Evolutionary conservation across 2,329 filamentous ascomycete species (phyloP).

Genomic region (Aspergillus luchuensis): DNA sequence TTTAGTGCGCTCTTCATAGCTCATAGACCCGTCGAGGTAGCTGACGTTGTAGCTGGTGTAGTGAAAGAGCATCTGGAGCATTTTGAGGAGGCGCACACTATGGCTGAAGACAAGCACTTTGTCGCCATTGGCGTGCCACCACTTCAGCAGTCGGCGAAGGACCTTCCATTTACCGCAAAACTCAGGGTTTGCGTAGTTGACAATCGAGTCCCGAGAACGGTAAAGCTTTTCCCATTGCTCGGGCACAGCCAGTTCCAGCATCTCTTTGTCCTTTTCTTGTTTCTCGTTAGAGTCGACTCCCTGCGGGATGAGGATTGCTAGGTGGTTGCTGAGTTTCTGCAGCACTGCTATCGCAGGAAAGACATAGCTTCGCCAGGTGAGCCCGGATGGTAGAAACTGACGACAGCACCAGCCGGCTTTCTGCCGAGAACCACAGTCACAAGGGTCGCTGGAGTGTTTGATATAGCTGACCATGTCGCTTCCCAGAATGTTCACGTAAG

Average conservation of each 20-base stretch:
- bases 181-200: constrained; percentile 79
- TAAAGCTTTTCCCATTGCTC: constrained; percentile 74
- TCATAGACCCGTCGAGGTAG: constrained; percentile 84
- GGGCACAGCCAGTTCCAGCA: constrained; percentile 73
- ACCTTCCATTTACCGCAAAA: constrained; percentile 98
- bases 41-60: constrained; percentile 88
- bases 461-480: constrained; percentile 71
- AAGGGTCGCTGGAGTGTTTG: constrained; percentile 66
- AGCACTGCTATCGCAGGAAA: constrained; percentile 82
- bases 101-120: constrained; percentile 97
- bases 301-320: constrained; percentile 80
- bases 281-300: constrained; percentile 67
- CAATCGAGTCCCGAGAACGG: constrained; percentile 72
- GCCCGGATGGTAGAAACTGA: constrained; percentile 60
- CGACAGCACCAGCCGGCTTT: constrained; percentile 83
- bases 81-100: constrained; percentile 79
- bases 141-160: constrained; percentile 78
- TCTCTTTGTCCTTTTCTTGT: constrained; percentile 73
- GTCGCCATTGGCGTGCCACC: constrained; percentile 87
- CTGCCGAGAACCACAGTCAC: constrained; percentile 68
- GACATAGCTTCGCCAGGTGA: constrained; percentile 72
- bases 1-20: constrained; percentile 77
- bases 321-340: constrained; percentile 87
- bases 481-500: constrained; percentile 80
- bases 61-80: constrained; percentile 81